Evolutionary conservation across 2,329 filamentous ascomycete genomes (phyloP).

Genomic region (Ophiocordyceps sinensis): DNA sequence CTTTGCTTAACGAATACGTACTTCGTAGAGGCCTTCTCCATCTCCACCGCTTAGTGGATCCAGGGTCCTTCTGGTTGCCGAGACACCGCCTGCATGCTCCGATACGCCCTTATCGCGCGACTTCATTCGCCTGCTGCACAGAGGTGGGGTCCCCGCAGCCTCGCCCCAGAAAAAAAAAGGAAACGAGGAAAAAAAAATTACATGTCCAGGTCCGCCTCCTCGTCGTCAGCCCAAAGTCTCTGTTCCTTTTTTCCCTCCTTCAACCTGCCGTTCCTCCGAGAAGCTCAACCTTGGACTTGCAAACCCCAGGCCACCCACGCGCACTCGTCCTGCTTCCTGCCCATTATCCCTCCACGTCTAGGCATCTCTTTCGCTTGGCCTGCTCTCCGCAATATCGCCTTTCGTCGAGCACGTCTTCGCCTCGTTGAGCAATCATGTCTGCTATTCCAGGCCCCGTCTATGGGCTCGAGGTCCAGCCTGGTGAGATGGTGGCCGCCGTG

Average conservation of each 20-base stretch:
- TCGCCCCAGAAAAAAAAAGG: slow-evolving; percentile 4
- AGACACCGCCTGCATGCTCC: slow-evolving; percentile 14
- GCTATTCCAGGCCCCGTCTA: slow-evolving; percentile 65
- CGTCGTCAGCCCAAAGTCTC: neutral
- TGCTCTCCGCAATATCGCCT: neutral
- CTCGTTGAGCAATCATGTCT: slow-evolving; percentile 30
- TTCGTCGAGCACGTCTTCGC: neutral
- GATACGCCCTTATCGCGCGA: slow-evolving; percentile 17
- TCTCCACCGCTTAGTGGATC: neutral
- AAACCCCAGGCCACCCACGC: too few species aligned
- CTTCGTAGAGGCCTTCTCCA: too few species aligned
- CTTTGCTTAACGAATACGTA: too few species aligned
- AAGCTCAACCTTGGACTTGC: too few species aligned
- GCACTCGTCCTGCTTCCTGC: too few species aligned
- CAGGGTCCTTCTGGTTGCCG: slow-evolving; percentile 11
- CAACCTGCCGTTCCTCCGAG: neutral
- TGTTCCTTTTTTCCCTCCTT: neutral
- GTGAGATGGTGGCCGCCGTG: slow-evolving; percentile 61
- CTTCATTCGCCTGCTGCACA: slow-evolving; percentile 10
- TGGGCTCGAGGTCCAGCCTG: slow-evolving; percentile 79
- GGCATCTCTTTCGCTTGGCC: slow-evolving; percentile 1
- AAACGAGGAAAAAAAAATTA: slow-evolving; percentile 14
- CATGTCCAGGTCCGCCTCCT: neutral
- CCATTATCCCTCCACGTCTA: neutral
- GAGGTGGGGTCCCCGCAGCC: slow-evolving; percentile 4